Conservation (phyloP, 768 basidiomycete species). For the Boletus vinaceobasis region DNA sequence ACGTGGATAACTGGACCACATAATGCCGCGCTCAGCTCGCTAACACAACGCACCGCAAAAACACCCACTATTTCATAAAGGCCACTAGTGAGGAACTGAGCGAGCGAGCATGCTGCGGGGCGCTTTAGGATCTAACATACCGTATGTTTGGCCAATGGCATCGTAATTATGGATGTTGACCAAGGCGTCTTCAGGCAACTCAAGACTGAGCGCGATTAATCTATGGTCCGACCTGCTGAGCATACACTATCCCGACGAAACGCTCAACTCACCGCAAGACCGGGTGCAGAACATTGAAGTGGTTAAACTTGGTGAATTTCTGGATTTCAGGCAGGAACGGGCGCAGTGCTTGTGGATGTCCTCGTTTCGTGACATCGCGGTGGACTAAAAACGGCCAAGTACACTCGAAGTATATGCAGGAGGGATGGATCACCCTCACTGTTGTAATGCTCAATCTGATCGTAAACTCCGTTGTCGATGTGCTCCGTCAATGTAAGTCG, state of each 20-base stretch:
- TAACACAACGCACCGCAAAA: neutral
- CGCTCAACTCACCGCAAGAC: constrained; percentile 37
- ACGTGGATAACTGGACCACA: constrained; percentile 43
- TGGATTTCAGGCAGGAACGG: constrained; percentile 53
- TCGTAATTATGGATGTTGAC: constrained; percentile 46
- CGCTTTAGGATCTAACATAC: constrained; percentile 21
- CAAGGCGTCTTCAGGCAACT: constrained; percentile 52
- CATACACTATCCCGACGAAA: neutral
- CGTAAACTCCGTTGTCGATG: constrained; percentile 57
- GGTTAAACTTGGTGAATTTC: constrained; percentile 48
- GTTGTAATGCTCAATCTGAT: constrained; percentile 63
- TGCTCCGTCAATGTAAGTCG: constrained; percentile 36
- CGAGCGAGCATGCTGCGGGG: neutral
- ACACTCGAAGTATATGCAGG: neutral
- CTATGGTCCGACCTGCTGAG: constrained; percentile 22
- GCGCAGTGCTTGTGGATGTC: constrained; percentile 47
- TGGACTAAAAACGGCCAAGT: constrained; percentile 38
- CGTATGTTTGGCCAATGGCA: constrained; percentile 40
- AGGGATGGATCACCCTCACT: constrained; percentile 34
- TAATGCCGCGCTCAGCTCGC: neutral
- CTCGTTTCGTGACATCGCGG: constrained; percentile 42
- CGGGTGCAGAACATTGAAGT: constrained; percentile 49
- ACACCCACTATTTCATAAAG: constrained; percentile 63
- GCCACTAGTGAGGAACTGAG: constrained; percentile 39
- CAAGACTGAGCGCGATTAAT: constrained; percentile 49